Conservation (phyloP, 352 stramenopile genomes). For the Pythium brachiatum region DNA sequence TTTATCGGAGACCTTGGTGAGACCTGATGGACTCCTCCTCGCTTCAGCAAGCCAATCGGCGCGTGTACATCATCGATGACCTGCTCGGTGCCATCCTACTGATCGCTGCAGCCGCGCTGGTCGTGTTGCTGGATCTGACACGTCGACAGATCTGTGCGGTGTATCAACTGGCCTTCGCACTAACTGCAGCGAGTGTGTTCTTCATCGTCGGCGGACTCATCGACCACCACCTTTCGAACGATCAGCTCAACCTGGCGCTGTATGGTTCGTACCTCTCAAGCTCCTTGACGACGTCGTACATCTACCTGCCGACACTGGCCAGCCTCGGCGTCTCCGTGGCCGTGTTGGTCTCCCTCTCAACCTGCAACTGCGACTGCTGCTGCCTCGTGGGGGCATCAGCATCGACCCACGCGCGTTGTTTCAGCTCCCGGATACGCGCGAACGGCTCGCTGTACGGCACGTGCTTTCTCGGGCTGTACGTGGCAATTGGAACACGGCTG, state of each 20-base stretch:
- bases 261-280: conserved; percentile 55
- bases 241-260: conserved; percentile 69
- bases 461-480: conserved; percentile 44
- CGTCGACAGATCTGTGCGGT: conserved; percentile 61
- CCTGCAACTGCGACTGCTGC: conserved; percentile 69
- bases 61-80: conserved; percentile 75
- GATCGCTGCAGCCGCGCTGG: conserved; percentile 45
- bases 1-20: not conserved
- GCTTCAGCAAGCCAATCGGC: conserved; percentile 27
- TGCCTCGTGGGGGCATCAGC: conserved; percentile 41
- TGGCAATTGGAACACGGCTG: conserved; percentile 60
- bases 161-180: conserved; percentile 68
- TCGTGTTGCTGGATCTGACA: conserved; percentile 64
- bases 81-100: conserved; percentile 64
- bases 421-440: conserved; percentile 44
- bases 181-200: conserved; percentile 44
- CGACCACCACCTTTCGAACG: conserved; percentile 68
- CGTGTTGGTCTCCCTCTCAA: conserved; percentile 45
- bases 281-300: conserved; percentile 51
- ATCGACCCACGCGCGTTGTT: conserved; percentile 47
- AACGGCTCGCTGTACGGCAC: conserved; percentile 49
- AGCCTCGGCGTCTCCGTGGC: conserved; percentile 36
- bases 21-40: conserved; percentile 17
- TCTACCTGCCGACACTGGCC: conserved; percentile 51
- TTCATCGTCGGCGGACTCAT: conserved; percentile 71